A percentile compares a stretch with the other conserved stretches of the same genome.
Evolutionary conservation across 306 rosid species (phyloP).

Genomic region (Inga leiocalycina): DNA sequence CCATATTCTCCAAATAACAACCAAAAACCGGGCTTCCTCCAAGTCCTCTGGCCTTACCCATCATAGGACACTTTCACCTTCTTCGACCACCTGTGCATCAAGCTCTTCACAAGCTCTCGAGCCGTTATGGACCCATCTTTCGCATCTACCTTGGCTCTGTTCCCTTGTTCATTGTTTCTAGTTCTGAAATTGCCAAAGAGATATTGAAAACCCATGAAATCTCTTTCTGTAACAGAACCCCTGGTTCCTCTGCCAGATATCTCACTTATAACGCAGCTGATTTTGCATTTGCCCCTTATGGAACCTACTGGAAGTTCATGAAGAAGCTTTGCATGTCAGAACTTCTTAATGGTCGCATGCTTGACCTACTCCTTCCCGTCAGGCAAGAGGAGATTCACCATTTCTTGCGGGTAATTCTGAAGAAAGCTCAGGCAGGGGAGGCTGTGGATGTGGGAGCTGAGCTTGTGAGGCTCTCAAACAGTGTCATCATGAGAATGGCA

Average conservation of each 20-base stretch:
- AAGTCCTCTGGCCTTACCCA: not conserved
- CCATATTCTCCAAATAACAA: not conserved
- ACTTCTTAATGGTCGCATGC: slow-evolving; percentile 54
- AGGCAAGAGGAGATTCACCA: slow-evolving; percentile 47
- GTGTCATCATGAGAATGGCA: slow-evolving; percentile 51
- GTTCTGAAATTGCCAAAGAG: slow-evolving; percentile 54
- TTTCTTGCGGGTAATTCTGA: slow-evolving; percentile 7
- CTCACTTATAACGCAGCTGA: slow-evolving; percentile 58
- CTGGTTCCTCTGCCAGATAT: slow-evolving; percentile 31
- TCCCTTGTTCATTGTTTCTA: slow-evolving; percentile 53
- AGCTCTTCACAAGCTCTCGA: slow-evolving; percentile 44
- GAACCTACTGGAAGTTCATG: slow-evolving; percentile 46
- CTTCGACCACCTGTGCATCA: slow-evolving; percentile 43
- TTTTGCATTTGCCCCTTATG: slow-evolving; percentile 52
- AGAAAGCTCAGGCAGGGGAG: slow-evolving; percentile 24
- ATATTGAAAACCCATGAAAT: slow-evolving; percentile 52
- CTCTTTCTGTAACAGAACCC: slow-evolving; percentile 48
- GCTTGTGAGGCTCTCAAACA: slow-evolving; percentile 44
- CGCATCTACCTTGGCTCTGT: slow-evolving; percentile 48
- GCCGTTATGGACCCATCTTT: slow-evolving; percentile 57
- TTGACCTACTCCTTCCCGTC: slow-evolving; percentile 46
- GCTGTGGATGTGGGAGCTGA: slow-evolving; percentile 46
- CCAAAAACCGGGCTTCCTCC: not conserved
- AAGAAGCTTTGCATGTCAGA: slow-evolving; percentile 58
- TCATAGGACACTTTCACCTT: slow-evolving; percentile 46